Percentiles rank a stretch among this genome's conserved stretches.
phyloP scores from a whole-genome alignment of 2,329 filamentous ascomycete species.

The Bipolaris victoriae region DNA sequence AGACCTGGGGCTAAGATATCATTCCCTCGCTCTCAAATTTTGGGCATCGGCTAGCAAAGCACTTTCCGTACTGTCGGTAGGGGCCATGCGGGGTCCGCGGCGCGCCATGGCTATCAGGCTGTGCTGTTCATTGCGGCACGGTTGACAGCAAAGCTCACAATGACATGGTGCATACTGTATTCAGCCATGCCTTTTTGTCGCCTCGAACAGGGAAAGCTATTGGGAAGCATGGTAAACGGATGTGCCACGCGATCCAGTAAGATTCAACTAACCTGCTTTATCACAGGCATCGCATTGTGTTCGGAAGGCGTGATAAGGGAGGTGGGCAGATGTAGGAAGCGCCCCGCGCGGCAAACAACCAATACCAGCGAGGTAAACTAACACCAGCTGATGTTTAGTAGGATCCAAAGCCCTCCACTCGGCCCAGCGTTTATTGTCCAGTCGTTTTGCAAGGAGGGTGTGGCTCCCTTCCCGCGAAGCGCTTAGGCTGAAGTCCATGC shows the following conservation, averaged over 20 bases:
- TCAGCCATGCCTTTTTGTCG: neutral
- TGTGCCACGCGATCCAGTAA: neutral
- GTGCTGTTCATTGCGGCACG: constrained; percentile 16
- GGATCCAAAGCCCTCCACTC: neutral
- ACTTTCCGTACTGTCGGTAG: constrained; percentile 20
- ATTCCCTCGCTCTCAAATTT: constrained; percentile 14
- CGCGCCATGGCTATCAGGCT: neutral
- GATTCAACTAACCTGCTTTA: neutral
- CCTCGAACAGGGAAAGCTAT: neutral
- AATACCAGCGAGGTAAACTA: neutral
- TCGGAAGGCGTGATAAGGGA: neutral
- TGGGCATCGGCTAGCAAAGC: constrained; percentile 18
- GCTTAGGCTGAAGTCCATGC: neutral
- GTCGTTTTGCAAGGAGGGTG: neutral
- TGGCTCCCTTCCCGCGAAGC: neutral
- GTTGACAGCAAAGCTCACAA: neutral
- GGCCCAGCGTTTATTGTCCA: neutral
- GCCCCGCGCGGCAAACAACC: constrained; percentile 1
- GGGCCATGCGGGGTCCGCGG: neutral
- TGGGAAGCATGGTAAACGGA: neutral
- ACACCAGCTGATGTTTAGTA: neutral
- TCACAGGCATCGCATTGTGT: neutral
- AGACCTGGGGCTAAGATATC: constrained; percentile 8
- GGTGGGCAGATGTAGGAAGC: neutral
- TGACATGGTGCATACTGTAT: neutral